phyloP scores from a whole-genome alignment of 129 eudicot species.

The Pittosporum tobira region DNA sequence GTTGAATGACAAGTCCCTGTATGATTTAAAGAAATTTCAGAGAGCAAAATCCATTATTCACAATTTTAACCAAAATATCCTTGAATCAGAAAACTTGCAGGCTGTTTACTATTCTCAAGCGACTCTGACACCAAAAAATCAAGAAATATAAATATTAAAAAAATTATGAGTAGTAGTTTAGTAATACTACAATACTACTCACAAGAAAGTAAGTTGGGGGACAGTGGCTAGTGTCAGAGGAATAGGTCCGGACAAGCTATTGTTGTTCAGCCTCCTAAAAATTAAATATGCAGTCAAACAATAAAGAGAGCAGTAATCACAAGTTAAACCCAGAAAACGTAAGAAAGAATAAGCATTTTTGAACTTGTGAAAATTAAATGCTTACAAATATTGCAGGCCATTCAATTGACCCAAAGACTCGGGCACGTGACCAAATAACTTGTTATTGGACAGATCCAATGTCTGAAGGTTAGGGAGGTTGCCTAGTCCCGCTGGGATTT shows the following conservation, averaged over 20 bases:
- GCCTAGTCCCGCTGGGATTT: slow-evolving; percentile 66
- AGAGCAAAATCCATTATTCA: slow-evolving; percentile 11
- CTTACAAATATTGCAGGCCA: slow-evolving; percentile 77
- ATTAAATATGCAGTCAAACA: slow-evolving; percentile 20
- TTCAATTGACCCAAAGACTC: slow-evolving; percentile 56
- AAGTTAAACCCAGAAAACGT: slow-evolving; percentile 6
- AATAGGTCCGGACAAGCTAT: slow-evolving; percentile 84
- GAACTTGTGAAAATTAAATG: slow-evolving; percentile 11
- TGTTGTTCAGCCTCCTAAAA: slow-evolving; percentile 92
- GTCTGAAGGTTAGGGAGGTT: slow-evolving; percentile 64
- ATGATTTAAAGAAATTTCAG: slow-evolving; percentile 10
- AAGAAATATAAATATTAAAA: slow-evolving; percentile 1
- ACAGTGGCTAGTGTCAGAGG: slow-evolving; percentile 69
- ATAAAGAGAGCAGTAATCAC: slow-evolving; percentile 17
- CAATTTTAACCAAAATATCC: slow-evolving; percentile 14
- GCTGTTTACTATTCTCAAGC: slow-evolving; percentile 8
- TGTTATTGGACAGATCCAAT: slow-evolving; percentile 82
- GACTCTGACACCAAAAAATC: slow-evolving; percentile 18
- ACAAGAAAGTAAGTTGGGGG: slow-evolving; percentile 90
- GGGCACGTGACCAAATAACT: slow-evolving; percentile 64
- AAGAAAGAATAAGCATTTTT: slow-evolving; percentile 22
- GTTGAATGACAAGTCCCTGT: slow-evolving; percentile 96
- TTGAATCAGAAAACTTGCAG: slow-evolving; percentile 2
- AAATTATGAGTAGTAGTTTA: not conserved
- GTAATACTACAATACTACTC: slow-evolving; percentile 39